These are phyloP conservation scores for Smittium culicis DNA, from an alignment of 371 early-diverging fungal species.

Conservation along the genomic window DNA sequence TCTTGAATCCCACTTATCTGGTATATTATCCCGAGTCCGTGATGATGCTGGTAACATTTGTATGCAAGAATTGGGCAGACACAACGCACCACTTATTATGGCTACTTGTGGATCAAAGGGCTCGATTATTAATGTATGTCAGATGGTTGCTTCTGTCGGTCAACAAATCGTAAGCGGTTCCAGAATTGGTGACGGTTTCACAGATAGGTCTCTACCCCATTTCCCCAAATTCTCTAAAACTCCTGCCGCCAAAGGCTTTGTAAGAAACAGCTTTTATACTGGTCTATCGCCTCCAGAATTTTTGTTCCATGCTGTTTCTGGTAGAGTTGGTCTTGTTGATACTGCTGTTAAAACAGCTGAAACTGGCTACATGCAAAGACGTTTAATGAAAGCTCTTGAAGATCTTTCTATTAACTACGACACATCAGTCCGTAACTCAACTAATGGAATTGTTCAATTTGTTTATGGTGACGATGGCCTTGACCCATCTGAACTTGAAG, in stretches of 20 bases:
- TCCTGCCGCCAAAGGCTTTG: slow-evolving; percentile 96
- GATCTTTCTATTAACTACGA: slow-evolving; percentile 94
- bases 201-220: slow-evolving; percentile 93
- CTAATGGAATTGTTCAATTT: slow-evolving; percentile 91
- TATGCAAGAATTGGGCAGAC: slow-evolving; percentile 78
- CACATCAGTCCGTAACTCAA: slow-evolving; percentile 87
- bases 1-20: slow-evolving; percentile 78
- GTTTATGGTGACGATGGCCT: slow-evolving; percentile 96
- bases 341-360: slow-evolving; percentile 99
- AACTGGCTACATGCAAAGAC: slow-evolving; percentile 98
- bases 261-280: slow-evolving; percentile 90
- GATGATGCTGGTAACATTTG: slow-evolving; percentile 94
- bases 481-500: slow-evolving; percentile 94
- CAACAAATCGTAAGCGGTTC: slow-evolving; percentile 97
- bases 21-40: slow-evolving; percentile 83
- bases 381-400: slow-evolving; percentile 98
- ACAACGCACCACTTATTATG: slow-evolving; percentile 98
- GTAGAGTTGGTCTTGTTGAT: slow-evolving; percentile 99
- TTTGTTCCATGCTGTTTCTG: slow-evolving; percentile 98
- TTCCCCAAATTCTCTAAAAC: slow-evolving; percentile 80
- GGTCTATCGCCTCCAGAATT: slow-evolving; percentile 96
- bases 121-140: slow-evolving; percentile 96
- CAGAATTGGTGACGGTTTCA: slow-evolving; percentile 96
- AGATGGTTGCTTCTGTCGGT: slow-evolving; percentile 99
- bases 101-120: slow-evolving; percentile 96